Base-by-base conservation (phyloP, 2,329 filamentous ascomycete genomes). In the Venturia pyrina region DNA sequence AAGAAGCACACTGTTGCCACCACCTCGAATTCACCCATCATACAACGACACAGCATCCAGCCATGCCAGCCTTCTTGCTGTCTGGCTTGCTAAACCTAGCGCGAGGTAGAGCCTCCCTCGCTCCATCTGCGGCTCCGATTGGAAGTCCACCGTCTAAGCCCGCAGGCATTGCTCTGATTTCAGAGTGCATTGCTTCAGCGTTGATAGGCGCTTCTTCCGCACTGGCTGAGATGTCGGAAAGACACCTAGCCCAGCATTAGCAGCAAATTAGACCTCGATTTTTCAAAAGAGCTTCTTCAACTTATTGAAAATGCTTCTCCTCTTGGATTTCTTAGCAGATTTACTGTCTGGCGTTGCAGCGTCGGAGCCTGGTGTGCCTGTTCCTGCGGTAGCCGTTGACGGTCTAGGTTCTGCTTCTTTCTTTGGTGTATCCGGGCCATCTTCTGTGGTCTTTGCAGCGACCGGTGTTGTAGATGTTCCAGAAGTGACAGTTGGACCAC, bases 241-340 rank as follows among this genome's bases (percentile, higher is more conserved):
- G 32, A 59, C 53, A 59, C 19, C 53, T 59, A n/a, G 32, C 28
- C 53, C 53, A 7, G 53, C 15, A 59, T 59, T 59, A 59, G 53
- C 53, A 59, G n/a, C 28, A 59, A 13, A 53, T 1, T 28, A 57
- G 17, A 43, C 48, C 48, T 53, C 24, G 10, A 57, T 41, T 6
- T 40, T 40, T 28, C 34, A 66, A 63, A 82, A 72, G 75, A 80
- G 80, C 66, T 80, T 79, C 77, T 81, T 81, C 68, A 82, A 68
- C 73, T 77, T 79, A 69, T 77, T 77, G 67, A 81, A 81, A 71
- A 81, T 75, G 65, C 76, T 77, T 62, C 76, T 76, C 71, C 79
- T 75, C 75, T 79, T 80, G 73, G 79, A 80, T 72, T 79, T 79
- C 75, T 79, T 78, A 70, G 61, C 70, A 70, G 67, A 64, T 71